Base-by-base conservation (phyloP, 148 eudicot species). In the Chenopodium quinoa region DNA sequence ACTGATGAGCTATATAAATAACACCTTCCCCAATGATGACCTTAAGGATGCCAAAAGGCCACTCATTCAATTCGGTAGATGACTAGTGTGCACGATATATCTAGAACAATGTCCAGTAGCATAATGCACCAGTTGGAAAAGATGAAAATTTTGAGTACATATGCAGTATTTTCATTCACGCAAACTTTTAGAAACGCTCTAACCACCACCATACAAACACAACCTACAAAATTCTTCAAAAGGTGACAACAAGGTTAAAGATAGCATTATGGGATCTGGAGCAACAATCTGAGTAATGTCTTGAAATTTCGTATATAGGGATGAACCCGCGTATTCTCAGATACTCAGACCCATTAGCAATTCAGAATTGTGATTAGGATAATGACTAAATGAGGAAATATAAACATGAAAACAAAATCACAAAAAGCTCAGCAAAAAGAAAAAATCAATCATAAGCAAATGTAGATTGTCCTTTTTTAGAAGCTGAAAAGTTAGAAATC, bases 401-500 rank as follows among this genome's bases (percentile, higher is more conserved):
- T 4, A 29, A 52, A 16, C 62, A 14, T 13, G 4, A 19, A 75
- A 76, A 37, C 34, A 19, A 0, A 9, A 22, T 4, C 7, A 79
- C 0, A 27, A 54, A 79, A 70, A n/a, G 10, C 2, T 67, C 37
- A 62, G 12, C 17, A 69, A 19, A 56, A 2, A 56, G 16, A 14
- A 1, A 58, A 62, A 62, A 78, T 23, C 78, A 82, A 17, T 78
- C 40, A 72, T 78, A 73, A 74, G n/a, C 71, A 80, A 79, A 71
- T 46, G 31, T 4, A 71, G 69, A 73, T n/a, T 16, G 25, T 64
- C 40, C 68, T 48, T 44, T 77, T 77, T 22, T 27, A 48, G 40
- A 34, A n/a, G n/a, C 32, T 20, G 7, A 77, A 65, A 80, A 77
- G 83, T 77, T 32, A 80, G 72, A 48, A 75, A 83, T 79, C 65